Base-by-base conservation (phyloP, 768 basidiomycete species). In the Pisolithus albus region DNA sequence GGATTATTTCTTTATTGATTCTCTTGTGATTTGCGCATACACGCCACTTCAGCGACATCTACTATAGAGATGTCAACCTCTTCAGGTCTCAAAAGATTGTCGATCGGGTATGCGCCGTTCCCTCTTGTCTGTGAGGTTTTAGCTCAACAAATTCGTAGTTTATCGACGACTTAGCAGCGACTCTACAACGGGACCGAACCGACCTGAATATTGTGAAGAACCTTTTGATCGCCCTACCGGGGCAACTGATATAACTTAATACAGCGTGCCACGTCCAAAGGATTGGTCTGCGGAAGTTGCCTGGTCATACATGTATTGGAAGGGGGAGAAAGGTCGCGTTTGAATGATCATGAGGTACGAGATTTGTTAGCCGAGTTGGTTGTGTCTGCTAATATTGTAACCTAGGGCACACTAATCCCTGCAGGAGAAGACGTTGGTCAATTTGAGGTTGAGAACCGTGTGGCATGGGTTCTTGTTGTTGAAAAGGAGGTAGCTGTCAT, bases 261-360 rank as follows among this genome's bases (percentile, higher is more conserved):
- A 18, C 57, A 96, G 92, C 80, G 90, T 37, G 93, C 94, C 1
- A 81, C 92, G 0, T 80, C 89, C 0, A 97, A 97, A 68, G 95
- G 95, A 0, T 79, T 97, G 18, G 71, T 96, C 39, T 84, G 82
- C 49, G 90, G 92, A 2, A 73, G 77, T 9, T 76, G 77, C 11
- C 64, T 94, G 15, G 64, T 58, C 0, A 78, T 95, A 8, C 70
- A 75, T 45, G 72, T 94, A 13, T 56, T 70, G 16, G 71, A 72
- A 24, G 87, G 85, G 26, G 26, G 7, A 3, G 80, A 82, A 47
- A 55, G 52, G 0, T 60, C 90, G 21, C 65, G 58, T 2, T 70
- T 70, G 28, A 79, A 72, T 47, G 80, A 86, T 59, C 72, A 74
- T 19, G 86, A 89, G 70, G 88, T 84, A 58, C 30, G 61, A 40